phyloP scores from a whole-genome alignment of 805 yeast genomes.

The Middelhovenomyces tepae region DNA sequence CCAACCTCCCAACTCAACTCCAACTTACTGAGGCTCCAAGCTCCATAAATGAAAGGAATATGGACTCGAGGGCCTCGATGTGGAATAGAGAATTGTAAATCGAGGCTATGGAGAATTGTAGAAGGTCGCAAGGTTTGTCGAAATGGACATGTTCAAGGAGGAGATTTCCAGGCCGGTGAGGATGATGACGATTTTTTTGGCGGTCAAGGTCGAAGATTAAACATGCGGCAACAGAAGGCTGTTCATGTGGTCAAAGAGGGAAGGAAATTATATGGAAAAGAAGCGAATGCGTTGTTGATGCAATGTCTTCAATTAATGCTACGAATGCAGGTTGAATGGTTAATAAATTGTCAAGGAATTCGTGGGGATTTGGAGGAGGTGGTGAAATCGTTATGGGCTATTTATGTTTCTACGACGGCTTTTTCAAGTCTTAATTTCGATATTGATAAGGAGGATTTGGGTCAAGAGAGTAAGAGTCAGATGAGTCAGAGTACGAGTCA shows the following conservation, averaged over 20 bases:
- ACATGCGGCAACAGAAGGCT: too few species aligned
- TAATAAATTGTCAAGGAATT: slow-evolving; percentile 28
- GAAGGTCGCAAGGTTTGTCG: slow-evolving; percentile 83
- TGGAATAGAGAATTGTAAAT: slow-evolving; percentile 84
- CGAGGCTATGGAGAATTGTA: slow-evolving; percentile 58
- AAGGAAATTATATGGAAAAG: slow-evolving; percentile 46
- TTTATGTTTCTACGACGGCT: slow-evolving; percentile 20
- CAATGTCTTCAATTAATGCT: slow-evolving; percentile 45
- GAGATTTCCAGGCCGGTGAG: slow-evolving; percentile 68
- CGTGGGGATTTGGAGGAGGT: slow-evolving; percentile 17
- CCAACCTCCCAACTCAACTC: too few species aligned
- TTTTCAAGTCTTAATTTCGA: slow-evolving; percentile 4
- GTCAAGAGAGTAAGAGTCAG: slow-evolving; percentile 7
- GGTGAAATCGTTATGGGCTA: slow-evolving; percentile 15
- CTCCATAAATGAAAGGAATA: slow-evolving; percentile 8
- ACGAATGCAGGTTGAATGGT: slow-evolving; percentile 36
- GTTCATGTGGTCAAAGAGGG: too few species aligned
- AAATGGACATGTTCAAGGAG: slow-evolving; percentile 82
- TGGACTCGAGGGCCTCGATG: slow-evolving; percentile 75
- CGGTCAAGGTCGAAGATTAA: slow-evolving; percentile 34
- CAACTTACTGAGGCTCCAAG: too few species aligned
- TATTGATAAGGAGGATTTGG: slow-evolving; percentile 1
- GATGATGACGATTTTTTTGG: slow-evolving; percentile 59
- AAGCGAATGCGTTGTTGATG: slow-evolving; percentile 37
- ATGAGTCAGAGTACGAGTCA: slow-evolving; percentile 7